Percentiles rank a stretch among this genome's conserved stretches.
Evolutionary conservation across 2,329 filamentous ascomycete genomes (phyloP).

Genomic region (Hypoxylon sp.): DNA sequence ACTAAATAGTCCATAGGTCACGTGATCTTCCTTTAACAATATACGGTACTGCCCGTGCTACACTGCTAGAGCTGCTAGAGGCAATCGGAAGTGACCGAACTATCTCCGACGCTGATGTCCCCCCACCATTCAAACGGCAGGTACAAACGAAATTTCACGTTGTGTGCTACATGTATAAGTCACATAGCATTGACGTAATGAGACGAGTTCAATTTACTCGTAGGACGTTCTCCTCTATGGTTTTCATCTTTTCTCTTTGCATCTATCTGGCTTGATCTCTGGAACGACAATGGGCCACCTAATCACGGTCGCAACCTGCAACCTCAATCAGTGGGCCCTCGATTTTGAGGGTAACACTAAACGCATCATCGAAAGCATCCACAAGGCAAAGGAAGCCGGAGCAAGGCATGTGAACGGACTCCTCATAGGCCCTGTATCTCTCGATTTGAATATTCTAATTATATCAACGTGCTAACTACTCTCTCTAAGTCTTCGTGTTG

Average conservation of each 20-base stretch:
- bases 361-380: constrained; percentile 74
- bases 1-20: too few relatives aligned
- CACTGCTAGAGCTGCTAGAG: too few relatives aligned
- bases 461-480: background rate
- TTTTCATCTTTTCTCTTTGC: background rate
- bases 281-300: constrained; percentile 47
- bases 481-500: constrained; percentile 66
- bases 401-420: constrained; percentile 58
- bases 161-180: background rate
- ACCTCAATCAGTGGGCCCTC: constrained; percentile 62
- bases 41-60: too few relatives aligned
- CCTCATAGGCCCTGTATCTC: background rate
- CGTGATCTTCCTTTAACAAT: too few relatives aligned
- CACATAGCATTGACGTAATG: constrained; percentile 4
- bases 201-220: background rate
- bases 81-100: constrained; percentile 7
- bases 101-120: constrained; percentile 2
- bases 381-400: constrained; percentile 67
- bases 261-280: background rate
- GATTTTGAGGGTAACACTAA: constrained; percentile 71
- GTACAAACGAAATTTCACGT: background rate
- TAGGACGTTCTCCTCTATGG: background rate
- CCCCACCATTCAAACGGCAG: constrained; percentile 3
- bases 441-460: background rate
- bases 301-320: constrained; percentile 57